A percentile compares a stretch with the other conserved stretches of the same genome.
phyloP scores from a whole-genome alignment of 1,284 basidiomycete species.

The Stygiomarasmius scandens region DNA sequence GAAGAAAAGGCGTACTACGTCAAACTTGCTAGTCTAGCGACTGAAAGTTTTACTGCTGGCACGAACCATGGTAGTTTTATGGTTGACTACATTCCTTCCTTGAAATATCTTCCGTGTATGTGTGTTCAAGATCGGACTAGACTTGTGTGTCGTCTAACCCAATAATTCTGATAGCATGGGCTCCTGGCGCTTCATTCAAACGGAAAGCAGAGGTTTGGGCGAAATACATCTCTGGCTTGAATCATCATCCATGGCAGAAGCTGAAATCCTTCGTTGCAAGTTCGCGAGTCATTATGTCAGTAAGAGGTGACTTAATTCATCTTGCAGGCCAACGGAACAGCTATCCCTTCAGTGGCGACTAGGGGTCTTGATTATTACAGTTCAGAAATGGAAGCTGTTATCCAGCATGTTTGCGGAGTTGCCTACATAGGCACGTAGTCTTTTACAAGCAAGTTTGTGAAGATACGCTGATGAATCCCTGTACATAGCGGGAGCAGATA shows the following conservation, averaged over 20 bases:
- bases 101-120: constrained; percentile 27
- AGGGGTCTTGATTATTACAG: constrained; percentile 13
- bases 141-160: not conserved
- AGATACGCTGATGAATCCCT: constrained; percentile 4
- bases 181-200: constrained; percentile 34
- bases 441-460: no score
- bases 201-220: constrained; percentile 25
- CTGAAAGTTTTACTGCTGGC: constrained; percentile 23
- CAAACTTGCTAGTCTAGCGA: constrained; percentile 26
- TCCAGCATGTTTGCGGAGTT: constrained; percentile 24
- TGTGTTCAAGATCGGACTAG: not conserved
- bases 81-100: constrained; percentile 33
- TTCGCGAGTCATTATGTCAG: no score
- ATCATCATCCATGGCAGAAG: constrained; percentile 27
- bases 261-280: constrained; percentile 29
- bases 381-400: constrained; percentile 21
- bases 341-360: constrained; percentile 16
- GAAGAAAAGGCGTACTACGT: constrained; percentile 30
- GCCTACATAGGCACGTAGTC: constrained; percentile 18
- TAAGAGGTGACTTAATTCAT: no score
- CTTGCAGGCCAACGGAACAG: constrained; percentile 13
- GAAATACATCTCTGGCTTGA: constrained; percentile 21
- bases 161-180: constrained; percentile 26
- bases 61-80: constrained; percentile 31
- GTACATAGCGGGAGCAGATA: constrained; percentile 21